Percentiles rank a stretch among this genome's conserved stretches.
Evolutionary conservation across 768 basidiomycete genomes (phyloP).

Genomic region (Boletus bicolor): DNA sequence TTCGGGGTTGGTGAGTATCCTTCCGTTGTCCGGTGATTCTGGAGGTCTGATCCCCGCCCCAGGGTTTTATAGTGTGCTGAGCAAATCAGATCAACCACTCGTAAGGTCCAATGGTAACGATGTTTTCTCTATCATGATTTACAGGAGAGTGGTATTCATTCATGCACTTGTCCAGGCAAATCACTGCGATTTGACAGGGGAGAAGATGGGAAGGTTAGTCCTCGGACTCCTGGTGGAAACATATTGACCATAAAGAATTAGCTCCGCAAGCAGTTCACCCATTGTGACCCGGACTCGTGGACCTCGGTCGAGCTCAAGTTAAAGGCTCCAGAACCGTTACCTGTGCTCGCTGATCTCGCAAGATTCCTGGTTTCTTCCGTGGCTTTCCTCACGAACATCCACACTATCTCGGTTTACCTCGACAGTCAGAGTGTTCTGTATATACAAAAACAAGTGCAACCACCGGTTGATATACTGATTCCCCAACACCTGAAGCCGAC

Average conservation of each 20-base stretch:
- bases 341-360: constrained; percentile 3
- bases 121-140: neutral
- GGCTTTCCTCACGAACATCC: constrained; percentile 2
- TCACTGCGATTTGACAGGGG: constrained; percentile 10
- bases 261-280: neutral
- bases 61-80: constrained; percentile 21
- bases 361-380: constrained; percentile 12
- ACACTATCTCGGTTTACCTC: constrained; percentile 3
- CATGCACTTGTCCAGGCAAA: constrained; percentile 2
- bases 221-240: neutral
- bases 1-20: constrained; percentile 14
- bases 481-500: neutral
- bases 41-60: neutral
- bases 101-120: constrained; percentile 10
- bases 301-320: constrained; percentile 13
- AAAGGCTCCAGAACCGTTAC: constrained; percentile 1
- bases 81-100: constrained; percentile 15
- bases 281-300: neutral
- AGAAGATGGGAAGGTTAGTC: constrained; percentile 9
- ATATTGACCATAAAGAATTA: neutral
- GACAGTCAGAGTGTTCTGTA: neutral
- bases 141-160: neutral
- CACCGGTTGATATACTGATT: neutral
- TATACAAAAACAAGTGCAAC: neutral
- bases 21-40: neutral